Conservation (phyloP, 768 basidiomycete genomes). For the Gautieria morchelliformis region DNA sequence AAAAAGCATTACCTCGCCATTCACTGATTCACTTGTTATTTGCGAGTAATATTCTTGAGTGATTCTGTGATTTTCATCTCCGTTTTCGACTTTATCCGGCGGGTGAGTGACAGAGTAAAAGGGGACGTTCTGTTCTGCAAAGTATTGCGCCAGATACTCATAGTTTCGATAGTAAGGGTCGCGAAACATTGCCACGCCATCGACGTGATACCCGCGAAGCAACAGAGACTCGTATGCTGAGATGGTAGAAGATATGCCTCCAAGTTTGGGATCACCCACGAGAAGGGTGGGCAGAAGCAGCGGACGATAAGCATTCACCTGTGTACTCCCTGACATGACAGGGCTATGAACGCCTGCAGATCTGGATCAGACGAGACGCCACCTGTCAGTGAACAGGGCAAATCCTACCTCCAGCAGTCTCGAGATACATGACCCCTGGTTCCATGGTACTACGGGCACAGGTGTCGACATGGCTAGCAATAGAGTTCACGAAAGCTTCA, state of each 20-base stretch:
- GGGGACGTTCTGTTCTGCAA: constrained; percentile 57
- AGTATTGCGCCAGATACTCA: constrained; percentile 74
- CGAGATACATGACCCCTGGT: constrained; percentile 64
- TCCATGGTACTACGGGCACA: constrained; percentile 30
- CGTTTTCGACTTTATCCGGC: constrained; percentile 38
- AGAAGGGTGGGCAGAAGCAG: constrained; percentile 83
- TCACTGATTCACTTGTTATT: constrained; percentile 28
- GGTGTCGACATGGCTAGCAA: constrained; percentile 51
- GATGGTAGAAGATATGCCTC: constrained; percentile 90
- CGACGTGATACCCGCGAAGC: constrained; percentile 84
- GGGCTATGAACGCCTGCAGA: constrained; percentile 84
- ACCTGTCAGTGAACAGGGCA: not conserved
- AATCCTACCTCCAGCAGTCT: constrained; percentile 90
- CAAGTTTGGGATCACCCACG: constrained; percentile 80
- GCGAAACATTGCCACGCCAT: constrained; percentile 73
- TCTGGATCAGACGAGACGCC: not conserved
- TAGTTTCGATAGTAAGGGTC: constrained; percentile 84
- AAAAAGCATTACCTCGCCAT: constrained; percentile 34
- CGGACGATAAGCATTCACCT: constrained; percentile 78
- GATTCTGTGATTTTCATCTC: constrained; percentile 33
- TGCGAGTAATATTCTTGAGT: constrained; percentile 69
- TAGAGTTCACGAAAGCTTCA: constrained; percentile 50
- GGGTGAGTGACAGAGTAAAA: constrained; percentile 48
- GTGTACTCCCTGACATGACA: constrained; percentile 69
- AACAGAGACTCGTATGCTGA: constrained; percentile 86